phyloP scores from a whole-genome alignment of 2,329 filamentous ascomycete genomes.

The Monilinia aucupariae region DNA sequence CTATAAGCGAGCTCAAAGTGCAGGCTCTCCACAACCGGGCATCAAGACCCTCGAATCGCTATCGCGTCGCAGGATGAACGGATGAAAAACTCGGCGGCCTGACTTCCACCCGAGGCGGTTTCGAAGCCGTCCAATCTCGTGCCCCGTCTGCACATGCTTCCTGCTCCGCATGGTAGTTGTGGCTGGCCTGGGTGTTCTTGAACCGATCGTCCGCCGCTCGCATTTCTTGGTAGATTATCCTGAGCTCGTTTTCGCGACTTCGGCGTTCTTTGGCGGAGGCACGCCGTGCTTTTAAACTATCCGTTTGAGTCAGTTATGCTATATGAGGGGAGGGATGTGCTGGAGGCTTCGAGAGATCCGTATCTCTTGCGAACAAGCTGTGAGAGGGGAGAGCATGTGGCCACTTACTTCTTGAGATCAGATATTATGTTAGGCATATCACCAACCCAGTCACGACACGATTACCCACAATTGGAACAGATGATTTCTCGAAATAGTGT shows the following conservation, averaged over 20 bases:
- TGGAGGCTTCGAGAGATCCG: neutral
- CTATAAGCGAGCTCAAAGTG: too few species aligned
- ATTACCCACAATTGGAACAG: neutral
- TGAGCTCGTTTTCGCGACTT: neutral
- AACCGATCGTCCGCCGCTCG: constrained; percentile 1
- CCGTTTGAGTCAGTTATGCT: neutral
- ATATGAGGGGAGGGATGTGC: neutral
- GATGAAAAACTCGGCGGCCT: neutral
- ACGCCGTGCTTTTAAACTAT: constrained; percentile 6
- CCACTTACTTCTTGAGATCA: neutral
- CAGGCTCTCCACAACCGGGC: too few species aligned
- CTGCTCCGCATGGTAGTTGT: neutral
- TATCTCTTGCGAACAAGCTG: too few species aligned
- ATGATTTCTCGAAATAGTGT: neutral
- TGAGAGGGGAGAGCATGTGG: neutral
- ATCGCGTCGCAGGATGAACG: neutral
- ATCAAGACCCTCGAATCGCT: too few species aligned
- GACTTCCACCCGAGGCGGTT: neutral
- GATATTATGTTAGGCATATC: neutral
- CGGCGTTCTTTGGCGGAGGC: neutral
- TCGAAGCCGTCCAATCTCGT: neutral
- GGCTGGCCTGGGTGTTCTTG: neutral
- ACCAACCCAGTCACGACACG: neutral
- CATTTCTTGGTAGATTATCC: neutral
- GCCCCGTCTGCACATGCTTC: neutral